Evolutionary conservation across 2,329 filamentous ascomycete species (phyloP), one percentile per base, ranked within the genome.

Genomic region (Kalaharituber pfeilii): DNA sequence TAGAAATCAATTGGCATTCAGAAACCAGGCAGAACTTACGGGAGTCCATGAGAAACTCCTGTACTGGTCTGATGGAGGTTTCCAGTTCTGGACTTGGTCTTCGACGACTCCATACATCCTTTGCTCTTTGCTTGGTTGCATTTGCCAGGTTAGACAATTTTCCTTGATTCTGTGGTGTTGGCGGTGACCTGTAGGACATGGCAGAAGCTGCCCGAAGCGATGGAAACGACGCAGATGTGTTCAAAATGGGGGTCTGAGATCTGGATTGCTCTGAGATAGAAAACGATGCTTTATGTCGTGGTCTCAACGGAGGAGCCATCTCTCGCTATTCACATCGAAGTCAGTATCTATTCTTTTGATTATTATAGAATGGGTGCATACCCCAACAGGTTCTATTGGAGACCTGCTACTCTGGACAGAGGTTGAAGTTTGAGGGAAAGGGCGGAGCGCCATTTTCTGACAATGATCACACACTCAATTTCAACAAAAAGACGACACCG

Each of bases 11-110:
- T 33, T 18, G 13, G 22, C 18, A 18, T n/a, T 45, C 26, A 26
- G 20, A 26, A 51, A 9, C 11, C 22, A 47, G 11, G 42, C n/a
- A 8, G 8, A 47, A 71, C 80, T 70, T 71, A 84, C 80, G 80
- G 62, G 80, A 83, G 67, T 84, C 80, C 78, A 83, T 82, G 51
- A 77, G 67, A 50, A 75, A 68, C 64, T 82, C 80, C 59, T 82
- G 78, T 13, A 82, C 79, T 1, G 79, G 82, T 4, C 79, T 81
- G 79, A 82, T 80, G 29, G 51, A 55, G 30, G 77, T 78, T 1
- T 77, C 79, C 50, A 81, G 66, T 57, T 83, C 80, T 8, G 78
- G 75, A 13, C 80, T 75, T 61, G 77, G 70, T 64, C 83, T 83
- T 59, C 79, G 74, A 62, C 79, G 73, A 45, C 51, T 56, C 39